These are phyloP conservation scores for Capsicum baccatum DNA, from an alignment of 257 asterid genomes.

Conservation along the genomic window DNA sequence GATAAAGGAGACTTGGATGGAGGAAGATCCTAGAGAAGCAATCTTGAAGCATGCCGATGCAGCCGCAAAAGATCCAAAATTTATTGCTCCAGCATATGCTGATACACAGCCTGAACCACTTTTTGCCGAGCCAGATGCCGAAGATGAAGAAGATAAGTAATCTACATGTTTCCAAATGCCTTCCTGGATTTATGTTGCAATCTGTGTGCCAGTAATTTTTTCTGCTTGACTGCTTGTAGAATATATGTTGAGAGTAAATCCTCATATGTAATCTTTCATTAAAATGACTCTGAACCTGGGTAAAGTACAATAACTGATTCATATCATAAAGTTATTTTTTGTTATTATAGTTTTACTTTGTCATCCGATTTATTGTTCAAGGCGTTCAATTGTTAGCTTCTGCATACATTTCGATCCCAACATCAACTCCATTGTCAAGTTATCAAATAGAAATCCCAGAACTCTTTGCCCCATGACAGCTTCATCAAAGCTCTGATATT, in stretches of 20 bases:
- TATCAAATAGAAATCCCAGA: no score
- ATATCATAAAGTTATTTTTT: no score
- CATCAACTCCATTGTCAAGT: no score
- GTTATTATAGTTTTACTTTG: no score
- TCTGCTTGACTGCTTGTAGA: background rate
- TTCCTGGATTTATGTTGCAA: background rate
- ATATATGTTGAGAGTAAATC: background rate
- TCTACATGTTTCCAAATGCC: background rate
- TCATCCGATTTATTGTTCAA: no score
- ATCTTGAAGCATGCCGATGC: conserved; percentile 87
- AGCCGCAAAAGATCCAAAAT: conserved; percentile 90
- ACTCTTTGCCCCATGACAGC: no score
- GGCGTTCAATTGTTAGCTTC: no score
- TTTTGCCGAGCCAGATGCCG: conserved; percentile 80
- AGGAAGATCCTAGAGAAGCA: conserved; percentile 98
- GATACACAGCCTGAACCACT: conserved; percentile 85
- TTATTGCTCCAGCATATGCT: conserved; percentile 89
- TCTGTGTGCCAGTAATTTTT: background rate
- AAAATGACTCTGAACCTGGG: no score
- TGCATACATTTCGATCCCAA: no score
- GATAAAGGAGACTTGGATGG: conserved; percentile 96
- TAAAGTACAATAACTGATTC: no score
- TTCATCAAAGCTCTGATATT: no score
- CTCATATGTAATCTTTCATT: background rate
- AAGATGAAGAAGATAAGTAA: conserved; percentile 87